Base-by-base conservation (phyloP, 2,329 filamentous ascomycete species). In the Apiospora aurea region DNA sequence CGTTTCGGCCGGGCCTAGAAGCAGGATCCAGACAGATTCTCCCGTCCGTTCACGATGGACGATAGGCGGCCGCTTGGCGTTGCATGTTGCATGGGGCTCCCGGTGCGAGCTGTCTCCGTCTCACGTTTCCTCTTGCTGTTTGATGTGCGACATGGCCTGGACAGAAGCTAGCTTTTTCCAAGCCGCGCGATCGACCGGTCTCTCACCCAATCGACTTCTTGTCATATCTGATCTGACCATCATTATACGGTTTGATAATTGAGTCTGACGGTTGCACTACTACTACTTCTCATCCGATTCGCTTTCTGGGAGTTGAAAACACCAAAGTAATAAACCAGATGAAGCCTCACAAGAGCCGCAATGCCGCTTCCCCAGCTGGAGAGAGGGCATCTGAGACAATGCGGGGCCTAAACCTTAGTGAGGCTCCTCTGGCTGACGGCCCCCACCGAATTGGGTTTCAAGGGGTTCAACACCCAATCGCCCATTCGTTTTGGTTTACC, bases 351-450 rank as follows among this genome's bases (percentile, higher is more conserved):
- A 4, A 64, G 29, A 64, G 57, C 57, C 57, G 21, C 57, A 41
- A 64, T 41, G 53, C 53, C 18, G 29, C 16, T 61, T 21, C 53
- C 29, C 46, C 46, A 18, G 46, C 18, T 47, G 4, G 34, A 8
- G 53, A 11, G 29, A 7, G 53, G 29, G 34, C 18, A 5, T 41
- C 34, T 41, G 57, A 64, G 57, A 64, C 57, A 24, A 41, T 64
- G 57, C 57, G 57, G 57, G 57, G 57, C 57, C 57, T 64, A 64
- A 64, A 64, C 57, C 24, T 38, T 64, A 64, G 57, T 64, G 57
- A 64, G 34, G 57, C 57, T 64, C 29, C 29, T 61, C 51, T 57
- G 18, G 51, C 51, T 29, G 29, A 57, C 16, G 1, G 6, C 51
- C 51, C 53, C 57, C 57, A 64, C 57, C 18, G 4, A 64, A 64